Base-by-base conservation (phyloP, 169 alveolate species). In the Plasmodium relictum region DNA sequence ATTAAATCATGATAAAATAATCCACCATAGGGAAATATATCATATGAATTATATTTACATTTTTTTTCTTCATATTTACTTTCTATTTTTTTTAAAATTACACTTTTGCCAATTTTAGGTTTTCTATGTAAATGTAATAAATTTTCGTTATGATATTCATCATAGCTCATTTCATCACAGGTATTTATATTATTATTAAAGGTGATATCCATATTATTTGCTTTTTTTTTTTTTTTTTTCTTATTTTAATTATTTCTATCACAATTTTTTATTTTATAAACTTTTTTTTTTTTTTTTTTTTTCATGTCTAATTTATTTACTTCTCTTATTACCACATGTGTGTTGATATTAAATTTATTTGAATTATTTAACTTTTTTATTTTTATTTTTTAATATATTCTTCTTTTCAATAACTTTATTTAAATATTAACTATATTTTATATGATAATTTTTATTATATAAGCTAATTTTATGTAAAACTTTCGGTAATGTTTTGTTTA, bases 11-110 rank as follows among this genome's bases (percentile, higher is more conserved):
- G 48, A 59, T 83, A 83, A 50, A 31, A 68, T 20, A 83, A 39
- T 2, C 91, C 91, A 20, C 91, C 91, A 71, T 68, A 45, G 9
- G 91, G 91, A 71, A 83, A 83, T 41, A 71, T 58, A 42, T 83
- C 56, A 44, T 68, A 83, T 26, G 91, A 68, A 20, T 59, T 83
- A 41, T 42, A 62, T 71, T 16, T 16, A n/a, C 24, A 41, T 68
- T 22, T 74, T 68, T 83, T n/a, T 9, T 26, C 22, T 59, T 72
- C 22, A 12, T 42, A 42, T 8, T 50, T 69, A 6, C 24, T 58
- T 54, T 71, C 50, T 9, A 26, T 31, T 7, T 31, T 24, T 83
- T 83, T 83, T 31, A 68, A 50, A 56, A 83, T 18, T 42, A 45
- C 62, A n/a, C 14, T 83, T 66, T 56, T 68, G 54, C 68, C 68